Evolutionary conservation across 345 rosid genomes (phyloP).

Genomic region (Lumnitzera littorea): DNA sequence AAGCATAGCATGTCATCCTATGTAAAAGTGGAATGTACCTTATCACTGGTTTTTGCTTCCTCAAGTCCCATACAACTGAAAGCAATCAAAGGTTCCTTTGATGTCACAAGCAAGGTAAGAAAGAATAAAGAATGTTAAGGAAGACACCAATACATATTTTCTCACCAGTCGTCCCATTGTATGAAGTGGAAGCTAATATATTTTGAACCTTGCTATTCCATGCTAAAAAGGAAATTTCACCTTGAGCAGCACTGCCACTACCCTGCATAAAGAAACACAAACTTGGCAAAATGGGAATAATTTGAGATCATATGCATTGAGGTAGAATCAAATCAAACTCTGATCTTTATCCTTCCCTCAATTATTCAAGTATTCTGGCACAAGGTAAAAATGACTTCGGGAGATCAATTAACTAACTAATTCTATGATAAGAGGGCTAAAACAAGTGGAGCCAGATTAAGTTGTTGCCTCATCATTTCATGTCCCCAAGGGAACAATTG

Average conservation of each 20-base stretch:
- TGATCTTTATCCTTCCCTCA: not conserved
- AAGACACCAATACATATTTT: slow-evolving; percentile 1
- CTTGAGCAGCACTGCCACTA: slow-evolving; percentile 86
- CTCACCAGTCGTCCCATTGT: slow-evolving; percentile 95
- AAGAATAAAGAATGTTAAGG: not conserved
- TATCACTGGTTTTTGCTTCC: slow-evolving; percentile 91
- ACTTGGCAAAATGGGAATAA: slow-evolving; percentile 6
- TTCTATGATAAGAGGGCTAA: too few relatives aligned
- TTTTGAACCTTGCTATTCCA: slow-evolving; percentile 96
- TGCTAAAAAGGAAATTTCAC: slow-evolving; percentile 89
- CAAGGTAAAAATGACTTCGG: too few relatives aligned
- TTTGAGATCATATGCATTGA: slow-evolving; percentile 1
- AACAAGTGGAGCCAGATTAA: too few relatives aligned
- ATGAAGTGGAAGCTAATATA: slow-evolving; percentile 90
- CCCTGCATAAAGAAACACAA: slow-evolving; percentile 44
- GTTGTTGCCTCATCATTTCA: too few relatives aligned
- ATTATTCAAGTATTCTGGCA: too few relatives aligned
- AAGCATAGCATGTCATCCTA: not conserved
- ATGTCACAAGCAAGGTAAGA: slow-evolving; percentile 5
- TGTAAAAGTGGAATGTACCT: slow-evolving; percentile 32
- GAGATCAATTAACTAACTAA: too few relatives aligned
- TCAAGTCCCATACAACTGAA: slow-evolving; percentile 95
- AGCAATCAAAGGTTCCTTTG: slow-evolving; percentile 7
- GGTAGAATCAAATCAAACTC: not conserved
- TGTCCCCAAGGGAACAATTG: too few relatives aligned